Percentiles rank a stretch among this genome's conserved stretches.
Conservation (phyloP, 2,329 filamentous ascomycete genomes). For the Aureobasidium subglaciale region DNA sequence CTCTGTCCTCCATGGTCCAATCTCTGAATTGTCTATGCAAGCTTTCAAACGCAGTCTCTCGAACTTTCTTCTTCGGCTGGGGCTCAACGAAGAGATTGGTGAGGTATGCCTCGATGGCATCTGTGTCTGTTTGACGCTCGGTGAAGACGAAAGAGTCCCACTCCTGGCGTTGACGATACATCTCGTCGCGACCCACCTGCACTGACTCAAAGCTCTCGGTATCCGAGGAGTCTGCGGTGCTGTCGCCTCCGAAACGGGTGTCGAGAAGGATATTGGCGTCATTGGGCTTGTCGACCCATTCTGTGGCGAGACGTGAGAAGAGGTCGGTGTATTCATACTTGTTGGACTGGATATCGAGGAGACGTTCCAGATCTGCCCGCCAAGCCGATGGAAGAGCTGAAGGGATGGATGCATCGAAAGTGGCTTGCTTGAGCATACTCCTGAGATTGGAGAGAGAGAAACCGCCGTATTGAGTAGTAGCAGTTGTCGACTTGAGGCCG, state of each 20-base stretch:
- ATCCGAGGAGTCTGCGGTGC: background rate
- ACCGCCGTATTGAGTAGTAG: background rate
- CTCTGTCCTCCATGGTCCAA: constrained; percentile 20
- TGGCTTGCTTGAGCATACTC: constrained; percentile 15
- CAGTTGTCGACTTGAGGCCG: constrained; percentile 11
- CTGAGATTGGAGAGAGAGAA: constrained; percentile 12
- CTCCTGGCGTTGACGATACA: constrained; percentile 34
- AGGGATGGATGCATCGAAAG: constrained; percentile 17
- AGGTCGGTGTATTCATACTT: constrained; percentile 41
- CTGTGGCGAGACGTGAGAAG: constrained; percentile 42
- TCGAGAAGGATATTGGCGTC: constrained; percentile 19
- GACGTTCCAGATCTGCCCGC: constrained; percentile 27
- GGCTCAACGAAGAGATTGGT: constrained; percentile 40
- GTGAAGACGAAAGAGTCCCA: constrained; percentile 55
- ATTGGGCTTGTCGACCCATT: constrained; percentile 37
- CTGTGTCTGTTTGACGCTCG: constrained; percentile 38
- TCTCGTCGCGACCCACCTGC: constrained; percentile 33
- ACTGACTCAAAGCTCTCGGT: constrained; percentile 34
- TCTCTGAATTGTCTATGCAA: constrained; percentile 21
- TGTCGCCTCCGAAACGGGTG: background rate
- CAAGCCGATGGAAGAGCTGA: constrained; percentile 9
- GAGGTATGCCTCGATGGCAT: constrained; percentile 45
- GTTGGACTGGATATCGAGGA: constrained; percentile 36
- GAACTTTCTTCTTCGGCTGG: constrained; percentile 4
- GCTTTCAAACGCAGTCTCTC: constrained; percentile 28